Evolutionary conservation across 495 filamentous ascomycete genomes (phyloP), one percentile per base, ranked within the genome.

Genomic region (Lasiosphaeris hirsuta): DNA sequence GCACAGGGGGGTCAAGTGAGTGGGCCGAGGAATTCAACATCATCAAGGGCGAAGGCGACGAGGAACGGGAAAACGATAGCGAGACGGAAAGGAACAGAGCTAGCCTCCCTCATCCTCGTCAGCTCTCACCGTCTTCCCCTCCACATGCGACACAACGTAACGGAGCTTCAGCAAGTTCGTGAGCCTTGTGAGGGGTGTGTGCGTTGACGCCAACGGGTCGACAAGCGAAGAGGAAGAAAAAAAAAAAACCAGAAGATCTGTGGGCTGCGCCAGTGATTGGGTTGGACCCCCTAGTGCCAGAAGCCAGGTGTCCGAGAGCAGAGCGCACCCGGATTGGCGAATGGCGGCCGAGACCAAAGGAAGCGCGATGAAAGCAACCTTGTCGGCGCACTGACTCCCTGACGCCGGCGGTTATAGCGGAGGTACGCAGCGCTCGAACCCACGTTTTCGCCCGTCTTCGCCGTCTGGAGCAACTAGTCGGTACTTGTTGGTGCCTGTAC

Each of bases 321-420:
- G 19, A 54, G 50, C 34, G 52, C 48, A 36, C 30, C 51, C 34
- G 39, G 47, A 59, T 62, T 51, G 61, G 42, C 45, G 39, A 58
- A 60, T 57, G 17, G 41, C 41, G n/a, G 35, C 18, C 30, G 36
- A 55, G 19, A 33, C 59, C 61, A 51, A 51, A 46, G 19, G 38
- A 49, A 10, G 40, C 23, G 19, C 43, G 45, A 56, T 23, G 23
- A 54, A 37, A 45, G 43, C 19, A 45, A 46, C 61, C 45, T 43
- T 38, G 43, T 45, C 40, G 50, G 54, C 57, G 64, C 64, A 67
- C 64, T 67, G 64, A 67, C 63, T 15, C 51, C 23, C 36, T 60
- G 46, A 18, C 56, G 19, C 46, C 53, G 42, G 53, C 44, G 50
- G 54, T 33, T 14, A 42, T 54, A 18, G 40, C 40, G 53, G 23